Base-by-base conservation (phyloP, 2,329 filamentous ascomycete genomes). In the Neopestalotiopsis rosae region DNA sequence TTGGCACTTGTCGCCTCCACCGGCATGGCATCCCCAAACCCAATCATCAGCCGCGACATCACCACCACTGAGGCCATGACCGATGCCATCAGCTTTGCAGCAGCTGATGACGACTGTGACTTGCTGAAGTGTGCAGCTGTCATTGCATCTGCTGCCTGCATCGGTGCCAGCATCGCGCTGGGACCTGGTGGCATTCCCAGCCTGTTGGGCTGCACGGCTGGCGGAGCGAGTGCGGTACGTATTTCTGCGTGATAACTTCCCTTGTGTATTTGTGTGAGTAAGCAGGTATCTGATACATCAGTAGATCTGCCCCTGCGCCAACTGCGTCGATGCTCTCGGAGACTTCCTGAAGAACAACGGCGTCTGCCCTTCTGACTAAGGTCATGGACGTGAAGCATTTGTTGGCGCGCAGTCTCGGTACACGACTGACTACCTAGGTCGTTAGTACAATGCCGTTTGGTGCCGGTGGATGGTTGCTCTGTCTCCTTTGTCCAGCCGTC, bases 221-320 rank as follows among this genome's bases (percentile, higher is more conserved):
- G 61, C 9, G 61, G 61, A 38, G 61, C 32, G 5, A 62, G 34
- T 40, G 32, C 61, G 30, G 61, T 62, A 62, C 5, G 61, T 62
- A 14, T n/a, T 20, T 34, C 20, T 17, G 12, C 57, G 20, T 24
- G 40, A 34, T 20, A 5, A 20, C 3, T 1, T 12, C 61, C 30
- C 34, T 7, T 40, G n/a, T 40, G n/a, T 17, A 52, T 52, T 3
- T 13, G 32, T 62, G n/a, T 17, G 17, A 30, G 61, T 20, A n/a
- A 28, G 9, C 30, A 34, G 40, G 17, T 7, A 34, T 32, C 61
- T 62, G n/a, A 62, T 34, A 14, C 13, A 40, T 6, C 30, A 17
- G 5, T 40, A 62, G 61, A 42, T 62, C 7, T 62, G 61, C 61
- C 61, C 61, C n/a, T 62, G 61, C 40, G 61, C 61, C 34, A 24